Evolutionary conservation across 2,329 filamentous ascomycete species (phyloP), one percentile per base, ranked within the genome.

Genomic region (Sphaerostilbella broomeana): DNA sequence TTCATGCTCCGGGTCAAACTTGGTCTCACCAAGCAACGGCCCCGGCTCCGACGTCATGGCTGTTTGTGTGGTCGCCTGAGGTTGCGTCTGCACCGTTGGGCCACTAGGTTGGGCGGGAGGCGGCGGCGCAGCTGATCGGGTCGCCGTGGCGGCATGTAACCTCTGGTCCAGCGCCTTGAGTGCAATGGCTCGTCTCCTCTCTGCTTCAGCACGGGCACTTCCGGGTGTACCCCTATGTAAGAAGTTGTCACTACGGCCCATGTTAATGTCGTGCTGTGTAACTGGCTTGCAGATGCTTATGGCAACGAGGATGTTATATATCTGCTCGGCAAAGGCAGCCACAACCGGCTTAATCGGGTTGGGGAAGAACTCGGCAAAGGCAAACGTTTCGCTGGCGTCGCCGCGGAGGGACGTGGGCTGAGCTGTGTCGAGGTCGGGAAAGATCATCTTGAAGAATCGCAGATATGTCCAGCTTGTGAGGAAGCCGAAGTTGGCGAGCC

Each of bases 311-410:
- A 83, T 60, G 42, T 74, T 72, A 64, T 90, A 95, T 18, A 95
- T 39, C 45, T 79, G 72, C 51, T 86, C 80, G 9, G 84, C 75
- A n/a, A 94, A 58, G 8, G 79, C 73, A 12, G 81, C 77, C 28
- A 97, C 73, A 11, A 86, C 69, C 0, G 87, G 84, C 58, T 95
- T 90, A 28, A 85, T 68, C 3, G 82, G 78, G 34, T 84, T 84
- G 0, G 92, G 92, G 67, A 97, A 97, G 70, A 98, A 95, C 54
- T 92, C 87, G 48, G 88, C 83, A 60, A 98, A 94, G 6, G 89
- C 84, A 58, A 98, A 98, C 0, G 89, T 95, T 63, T 98, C 92
- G 61, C 86, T 94, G 24, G 92, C 86, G 60, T 98, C 92, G 47
- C 92, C 92, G 48, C 82, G 84, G 51, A 94, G 77, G 7, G 74